These are phyloP conservation scores for Botrytis tulipae DNA, from an alignment of 2,329 filamentous ascomycete species.

Conservation along the genomic window DNA sequence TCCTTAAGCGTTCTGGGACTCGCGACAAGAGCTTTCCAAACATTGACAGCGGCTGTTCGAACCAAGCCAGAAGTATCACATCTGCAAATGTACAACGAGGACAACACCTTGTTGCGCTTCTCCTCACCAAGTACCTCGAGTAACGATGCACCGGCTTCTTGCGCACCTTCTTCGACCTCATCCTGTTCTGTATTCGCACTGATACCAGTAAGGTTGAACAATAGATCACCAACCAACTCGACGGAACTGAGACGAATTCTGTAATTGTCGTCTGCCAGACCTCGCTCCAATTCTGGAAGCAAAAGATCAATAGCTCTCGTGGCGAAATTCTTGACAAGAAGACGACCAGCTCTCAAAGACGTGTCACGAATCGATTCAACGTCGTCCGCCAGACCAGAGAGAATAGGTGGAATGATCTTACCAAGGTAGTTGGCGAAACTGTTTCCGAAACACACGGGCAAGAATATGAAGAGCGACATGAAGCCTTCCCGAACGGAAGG, in stretches of 20 bases:
- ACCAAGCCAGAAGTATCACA: conserved; percentile 94
- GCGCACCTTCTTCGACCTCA: conserved; percentile 74
- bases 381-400: conserved; percentile 92
- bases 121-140: conserved; percentile 93
- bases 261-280: conserved; percentile 95
- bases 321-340: conserved; percentile 98
- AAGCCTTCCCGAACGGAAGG: conserved; percentile 92
- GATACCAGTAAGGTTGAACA: conserved; percentile 97
- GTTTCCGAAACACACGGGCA: conserved; percentile 98
- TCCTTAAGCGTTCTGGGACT: conserved; percentile 92
- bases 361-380: conserved; percentile 96
- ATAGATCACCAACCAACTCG: conserved; percentile 90
- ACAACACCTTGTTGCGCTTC: conserved; percentile 93
- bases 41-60: conserved; percentile 81
- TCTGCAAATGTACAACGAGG: conserved; percentile 95
- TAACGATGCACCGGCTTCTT: conserved; percentile 88
- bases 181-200: conserved; percentile 77
- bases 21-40: conserved; percentile 96
- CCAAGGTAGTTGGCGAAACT: conserved; percentile 95
- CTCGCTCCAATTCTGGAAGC: conserved; percentile 90
- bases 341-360: conserved; percentile 86
- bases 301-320: conserved; percentile 91
- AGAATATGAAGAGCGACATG: conserved; percentile 99
- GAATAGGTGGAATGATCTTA: conserved; percentile 92
- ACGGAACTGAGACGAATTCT: conserved; percentile 98